A percentile compares a stretch with the other conserved stretches of the same genome.
These are phyloP conservation scores for Cyberlindnera americana DNA, from an alignment of 805 yeast species.

Conservation along the genomic window DNA sequence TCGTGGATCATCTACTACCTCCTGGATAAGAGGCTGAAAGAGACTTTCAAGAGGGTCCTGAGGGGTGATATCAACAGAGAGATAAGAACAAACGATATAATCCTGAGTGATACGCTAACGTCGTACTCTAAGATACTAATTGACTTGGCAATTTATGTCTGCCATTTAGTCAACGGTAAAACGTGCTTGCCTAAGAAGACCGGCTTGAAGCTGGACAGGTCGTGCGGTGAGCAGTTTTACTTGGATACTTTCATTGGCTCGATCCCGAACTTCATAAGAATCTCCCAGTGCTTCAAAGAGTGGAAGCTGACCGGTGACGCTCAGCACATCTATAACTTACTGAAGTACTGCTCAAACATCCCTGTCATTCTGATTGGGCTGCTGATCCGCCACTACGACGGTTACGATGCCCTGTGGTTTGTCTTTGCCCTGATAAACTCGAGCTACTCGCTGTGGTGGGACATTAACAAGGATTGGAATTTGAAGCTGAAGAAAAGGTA, in stretches of 20 bases:
- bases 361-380: slow-evolving; percentile 46
- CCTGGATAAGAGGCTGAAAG: slow-evolving; percentile 2
- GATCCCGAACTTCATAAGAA: slow-evolving; percentile 71
- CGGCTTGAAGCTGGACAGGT: slow-evolving; percentile 30
- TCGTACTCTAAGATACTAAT: slow-evolving; percentile 75
- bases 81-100: slow-evolving; percentile 69
- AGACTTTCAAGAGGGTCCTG: slow-evolving; percentile 47
- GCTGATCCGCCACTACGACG: slow-evolving; percentile 17
- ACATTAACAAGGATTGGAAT: slow-evolving; percentile 84
- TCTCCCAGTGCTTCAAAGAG: slow-evolving; percentile 79
- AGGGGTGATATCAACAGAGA: slow-evolving; percentile 53
- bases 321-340: slow-evolving; percentile 63
- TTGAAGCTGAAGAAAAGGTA: slow-evolving; percentile 12
- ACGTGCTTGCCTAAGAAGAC: slow-evolving; percentile 31
- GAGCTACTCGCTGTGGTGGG: slow-evolving; percentile 83
- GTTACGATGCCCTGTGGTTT: slow-evolving; percentile 25
- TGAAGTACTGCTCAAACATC: slow-evolving; percentile 67
- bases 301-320: slow-evolving; percentile 45
- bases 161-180: slow-evolving; percentile 40
- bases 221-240: slow-evolving; percentile 31
- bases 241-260: slow-evolving; percentile 36
- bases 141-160: slow-evolving; percentile 59
- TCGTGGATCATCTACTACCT: slow-evolving; percentile 9
- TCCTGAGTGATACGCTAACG: slow-evolving; percentile 79
- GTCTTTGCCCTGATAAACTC: slow-evolving; percentile 60